A percentile compares a stretch with the other conserved stretches of the same genome.
phyloP scores from a whole-genome alignment of 495 filamentous ascomycete species.

The Aspergillus affinis region DNA sequence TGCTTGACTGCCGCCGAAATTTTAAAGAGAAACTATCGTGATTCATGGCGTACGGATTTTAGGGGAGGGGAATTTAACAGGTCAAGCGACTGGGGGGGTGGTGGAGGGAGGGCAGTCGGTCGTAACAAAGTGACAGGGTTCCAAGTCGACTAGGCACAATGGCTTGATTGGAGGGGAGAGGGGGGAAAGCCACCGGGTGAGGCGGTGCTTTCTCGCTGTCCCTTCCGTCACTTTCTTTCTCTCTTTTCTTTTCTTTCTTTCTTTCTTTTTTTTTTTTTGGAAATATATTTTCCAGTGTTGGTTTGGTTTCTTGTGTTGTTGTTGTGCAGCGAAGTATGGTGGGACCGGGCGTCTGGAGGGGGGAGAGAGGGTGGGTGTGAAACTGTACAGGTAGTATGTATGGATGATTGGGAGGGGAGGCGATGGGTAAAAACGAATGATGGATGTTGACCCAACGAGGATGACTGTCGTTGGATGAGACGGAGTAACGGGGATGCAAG shows the following conservation, averaged over 20 bases:
- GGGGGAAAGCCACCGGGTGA: conserved; percentile 26
- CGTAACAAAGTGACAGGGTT: not conserved
- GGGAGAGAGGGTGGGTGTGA: conserved; percentile 13
- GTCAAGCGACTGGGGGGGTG: conserved; percentile 12
- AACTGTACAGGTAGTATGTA: conserved; percentile 25
- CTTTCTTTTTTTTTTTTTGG: conserved; percentile 9
- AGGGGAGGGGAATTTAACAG: conserved; percentile 12
- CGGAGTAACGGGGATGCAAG: conserved; percentile 24
- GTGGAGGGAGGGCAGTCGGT: conserved; percentile 16
- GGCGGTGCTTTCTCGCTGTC: conserved; percentile 28
- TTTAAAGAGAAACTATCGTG: conserved; percentile 45
- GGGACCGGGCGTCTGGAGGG: not conserved
- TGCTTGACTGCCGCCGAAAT: conserved; percentile 49
- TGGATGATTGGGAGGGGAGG: not conserved
- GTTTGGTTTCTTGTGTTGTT: too few relatives aligned
- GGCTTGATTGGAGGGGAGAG: conserved; percentile 27
- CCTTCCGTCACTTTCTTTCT: conserved; percentile 18
- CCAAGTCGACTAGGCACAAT: conserved; percentile 14
- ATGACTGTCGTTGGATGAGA: conserved; percentile 14
- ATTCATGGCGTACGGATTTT: conserved; percentile 41
- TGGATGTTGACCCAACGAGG: conserved; percentile 7
- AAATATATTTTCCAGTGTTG: not conserved
- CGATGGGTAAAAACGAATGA: too few relatives aligned
- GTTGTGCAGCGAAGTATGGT: not conserved
- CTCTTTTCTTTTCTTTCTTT: not conserved